Evolutionary conservation across 2,329 filamentous ascomycete species (phyloP).

Genomic region (Apiospora hydei): DNA sequence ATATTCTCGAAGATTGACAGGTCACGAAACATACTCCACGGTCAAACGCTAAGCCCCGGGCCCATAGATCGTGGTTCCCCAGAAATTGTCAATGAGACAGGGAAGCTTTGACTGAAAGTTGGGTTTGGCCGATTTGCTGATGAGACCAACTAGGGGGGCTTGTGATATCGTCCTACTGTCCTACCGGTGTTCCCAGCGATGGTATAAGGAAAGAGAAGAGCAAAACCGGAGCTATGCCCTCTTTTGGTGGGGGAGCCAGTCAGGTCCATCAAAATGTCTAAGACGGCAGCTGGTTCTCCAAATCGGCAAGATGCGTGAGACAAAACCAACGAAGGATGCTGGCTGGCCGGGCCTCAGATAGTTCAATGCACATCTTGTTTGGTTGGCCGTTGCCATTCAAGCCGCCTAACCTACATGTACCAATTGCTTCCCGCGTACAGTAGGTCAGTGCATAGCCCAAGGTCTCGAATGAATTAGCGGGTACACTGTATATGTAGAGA

Average conservation of each 20-base stretch:
- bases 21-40: neutral
- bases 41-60: neutral
- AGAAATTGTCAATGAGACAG: neutral
- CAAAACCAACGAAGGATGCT: conserved; percentile 8
- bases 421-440: neutral
- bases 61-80: neutral
- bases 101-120: neutral
- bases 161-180: neutral
- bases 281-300: neutral
- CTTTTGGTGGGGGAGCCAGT: neutral
- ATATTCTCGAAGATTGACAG: neutral
- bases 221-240: neutral
- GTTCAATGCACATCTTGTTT: neutral
- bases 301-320: neutral
- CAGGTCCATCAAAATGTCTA: neutral
- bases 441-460: conserved; percentile 2
- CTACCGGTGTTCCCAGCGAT: neutral
- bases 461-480: neutral
- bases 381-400: neutral
- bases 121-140: neutral
- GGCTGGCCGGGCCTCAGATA: neutral
- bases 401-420: neutral
- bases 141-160: neutral
- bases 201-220: neutral
- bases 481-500: neutral